Evolutionary conservation across 163 green algal genomes (phyloP).

Genomic region (Trebouxiophyceae sp.): DNA sequence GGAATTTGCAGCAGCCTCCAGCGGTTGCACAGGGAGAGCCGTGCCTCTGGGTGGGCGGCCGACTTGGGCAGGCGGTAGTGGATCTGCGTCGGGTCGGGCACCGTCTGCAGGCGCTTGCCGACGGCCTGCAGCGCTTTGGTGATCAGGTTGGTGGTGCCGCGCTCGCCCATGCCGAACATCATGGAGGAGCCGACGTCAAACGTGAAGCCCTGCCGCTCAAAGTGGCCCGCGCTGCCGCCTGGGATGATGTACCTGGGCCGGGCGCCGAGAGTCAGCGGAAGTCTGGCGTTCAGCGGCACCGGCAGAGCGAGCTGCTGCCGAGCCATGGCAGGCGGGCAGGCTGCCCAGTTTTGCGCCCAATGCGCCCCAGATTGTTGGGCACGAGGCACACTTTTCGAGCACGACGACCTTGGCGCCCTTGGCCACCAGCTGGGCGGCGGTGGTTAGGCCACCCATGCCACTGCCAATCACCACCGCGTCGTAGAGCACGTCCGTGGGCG

Average conservation of each 20-base stretch:
- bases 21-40: too few relatives aligned
- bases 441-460: slow-evolving; percentile 84
- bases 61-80: slow-evolving; percentile 69
- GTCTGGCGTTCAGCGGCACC: too few relatives aligned
- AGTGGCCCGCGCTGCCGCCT: slow-evolving; percentile 82
- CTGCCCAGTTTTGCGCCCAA: too few relatives aligned
- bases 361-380: too few relatives aligned
- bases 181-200: slow-evolving; percentile 94
- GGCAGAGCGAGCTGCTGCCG: too few relatives aligned
- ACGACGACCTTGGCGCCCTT: slow-evolving; percentile 78
- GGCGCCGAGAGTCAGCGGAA: too few relatives aligned
- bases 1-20: not conserved
- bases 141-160: slow-evolving; percentile 92
- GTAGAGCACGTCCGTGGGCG: slow-evolving; percentile 47
- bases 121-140: slow-evolving; percentile 77
- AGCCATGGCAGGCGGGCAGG: too few relatives aligned
- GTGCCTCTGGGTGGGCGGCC: slow-evolving; percentile 37
- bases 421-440: slow-evolving; percentile 70
- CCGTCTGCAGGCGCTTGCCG: slow-evolving; percentile 69
- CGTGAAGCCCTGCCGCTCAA: slow-evolving; percentile 82
- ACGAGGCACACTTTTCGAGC: slow-evolving; percentile 75
- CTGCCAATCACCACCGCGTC: slow-evolving; percentile 88
- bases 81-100: slow-evolving; percentile 86
- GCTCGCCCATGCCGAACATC: slow-evolving; percentile 87
- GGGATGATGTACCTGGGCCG: slow-evolving; percentile 88